These are phyloP conservation scores for Mycena metata DNA, from an alignment of 768 basidiomycete genomes.

Conservation along the genomic window DNA sequence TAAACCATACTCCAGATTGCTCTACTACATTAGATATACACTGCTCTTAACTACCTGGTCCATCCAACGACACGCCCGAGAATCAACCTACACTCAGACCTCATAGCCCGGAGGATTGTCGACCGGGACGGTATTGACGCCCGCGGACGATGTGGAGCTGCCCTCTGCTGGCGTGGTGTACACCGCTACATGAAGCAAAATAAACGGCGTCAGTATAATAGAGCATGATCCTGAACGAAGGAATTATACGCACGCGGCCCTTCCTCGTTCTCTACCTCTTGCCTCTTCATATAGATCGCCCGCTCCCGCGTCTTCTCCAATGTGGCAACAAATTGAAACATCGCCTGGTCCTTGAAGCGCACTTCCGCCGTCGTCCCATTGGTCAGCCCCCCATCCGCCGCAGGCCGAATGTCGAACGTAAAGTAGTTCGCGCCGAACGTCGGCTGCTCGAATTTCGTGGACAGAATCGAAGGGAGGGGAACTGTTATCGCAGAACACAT, in stretches of 20 bases:
- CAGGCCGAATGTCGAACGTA: conserved; percentile 74
- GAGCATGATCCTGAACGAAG: background rate
- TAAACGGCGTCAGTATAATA: conserved; percentile 1
- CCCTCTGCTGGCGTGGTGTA: conserved; percentile 60
- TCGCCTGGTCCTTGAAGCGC: conserved; percentile 73
- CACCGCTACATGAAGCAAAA: conserved; percentile 49
- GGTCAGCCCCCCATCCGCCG: conserved; percentile 74
- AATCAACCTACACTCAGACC: conserved; percentile 37
- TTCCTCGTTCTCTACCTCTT: conserved; percentile 69
- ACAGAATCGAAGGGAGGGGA: conserved; percentile 74
- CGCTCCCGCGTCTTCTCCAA: conserved; percentile 85
- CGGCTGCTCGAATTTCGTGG: conserved; percentile 83
- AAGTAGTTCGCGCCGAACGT: conserved; percentile 79
- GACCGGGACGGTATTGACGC: conserved; percentile 57
- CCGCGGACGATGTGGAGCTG: conserved; percentile 54
- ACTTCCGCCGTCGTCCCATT: conserved; percentile 76
- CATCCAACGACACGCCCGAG: background rate
- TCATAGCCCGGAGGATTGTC: conserved; percentile 70
- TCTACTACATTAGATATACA: conserved; percentile 21
- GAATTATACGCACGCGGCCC: conserved; percentile 66
- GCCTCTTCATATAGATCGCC: conserved; percentile 81
- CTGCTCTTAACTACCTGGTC: background rate
- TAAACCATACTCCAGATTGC: too few relatives aligned
- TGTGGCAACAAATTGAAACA: conserved; percentile 80
- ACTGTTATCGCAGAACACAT: conserved; percentile 44